Evolutionary conservation across 2,329 filamentous ascomycete species (phyloP), one percentile per base, ranked within the genome.

Genomic region (Aspergillus sclerotialis): DNA sequence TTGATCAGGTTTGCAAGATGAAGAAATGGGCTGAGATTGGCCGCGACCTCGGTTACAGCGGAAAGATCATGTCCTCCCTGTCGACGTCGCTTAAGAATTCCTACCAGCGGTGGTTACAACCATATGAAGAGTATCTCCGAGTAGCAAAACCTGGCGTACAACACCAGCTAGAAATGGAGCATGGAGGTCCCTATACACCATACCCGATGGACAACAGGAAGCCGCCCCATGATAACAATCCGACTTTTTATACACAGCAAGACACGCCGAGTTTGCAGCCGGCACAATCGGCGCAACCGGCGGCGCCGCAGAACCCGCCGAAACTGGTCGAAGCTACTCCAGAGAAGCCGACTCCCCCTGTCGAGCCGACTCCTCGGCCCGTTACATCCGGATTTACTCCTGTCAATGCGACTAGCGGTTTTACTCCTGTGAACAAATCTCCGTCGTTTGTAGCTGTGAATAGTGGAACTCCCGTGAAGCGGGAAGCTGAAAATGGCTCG

Each of bases 21-120:
- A 98, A 98, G 67, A 96, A 96, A 67, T 98, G 92, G 92, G 92
- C 92, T 11, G 92, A 98, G 61, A 96, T 98, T 49, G 92, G 92
- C 21, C 80, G 92, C 53, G 92, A 96, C 58, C 68, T 98, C 30
- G 92, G 92, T 35, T 98, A 98, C 64, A 96, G 90, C 56, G 92
- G 92, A 56, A 98, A 98, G 69, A 98, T 98, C 44, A 98, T 98
- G 92, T 96, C 90, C 2, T 96, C 92, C 7, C 69, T 98, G 30
- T 98, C 92, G 5, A 98, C 92, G 0, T 96, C 92, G 4, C 74
- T 98, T 27, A 98, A 96, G 61, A 98, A 98, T 61, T 96, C 92
- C 0, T 98, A 93, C 52, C 88, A 94, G 59, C 82, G 90, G 64
- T 98, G 92, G 86, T 78, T 98, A 3, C 86, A 88, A 54, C 92